Evolutionary conservation across 805 yeast species (phyloP).

Genomic region (Cyberlindnera mycetangii): DNA sequence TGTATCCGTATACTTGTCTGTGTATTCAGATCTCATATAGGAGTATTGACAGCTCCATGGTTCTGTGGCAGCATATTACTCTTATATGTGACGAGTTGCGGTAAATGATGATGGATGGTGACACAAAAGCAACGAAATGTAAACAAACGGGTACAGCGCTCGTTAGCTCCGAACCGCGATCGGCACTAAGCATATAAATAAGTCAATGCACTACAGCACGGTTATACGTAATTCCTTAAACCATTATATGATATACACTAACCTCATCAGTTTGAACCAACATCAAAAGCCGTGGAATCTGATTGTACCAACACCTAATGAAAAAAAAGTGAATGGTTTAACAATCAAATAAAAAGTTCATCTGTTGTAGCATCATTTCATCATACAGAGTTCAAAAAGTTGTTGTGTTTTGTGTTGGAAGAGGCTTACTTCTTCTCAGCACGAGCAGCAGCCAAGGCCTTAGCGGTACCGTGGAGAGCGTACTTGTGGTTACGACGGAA

Average conservation of each 20-base stretch:
- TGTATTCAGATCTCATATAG: no score
- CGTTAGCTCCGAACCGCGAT: neutral
- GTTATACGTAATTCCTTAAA: constrained; percentile 12
- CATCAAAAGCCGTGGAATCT: constrained; percentile 13
- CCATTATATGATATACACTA: constrained; percentile 28
- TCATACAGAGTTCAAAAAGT: constrained; percentile 10
- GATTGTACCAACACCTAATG: constrained; percentile 1
- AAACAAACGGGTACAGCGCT: neutral
- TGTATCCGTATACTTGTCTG: neutral
- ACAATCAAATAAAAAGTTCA: constrained; percentile 6
- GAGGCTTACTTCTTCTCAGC: constrained; percentile 41
- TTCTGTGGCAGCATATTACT: neutral
- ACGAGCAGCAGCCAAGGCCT: constrained; percentile 83
- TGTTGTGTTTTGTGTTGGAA: constrained; percentile 4
- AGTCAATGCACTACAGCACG: neutral
- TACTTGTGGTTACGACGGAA: constrained; percentile 99
- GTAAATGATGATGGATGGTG: constrained; percentile 3
- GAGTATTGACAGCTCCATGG: neutral
- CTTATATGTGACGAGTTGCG: no score
- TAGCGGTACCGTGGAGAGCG: constrained; percentile 97
- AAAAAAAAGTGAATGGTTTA: neutral
- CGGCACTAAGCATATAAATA: no score
- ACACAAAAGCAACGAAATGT: constrained; percentile 8
- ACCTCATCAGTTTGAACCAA: constrained; percentile 16
- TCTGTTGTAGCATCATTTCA: constrained; percentile 12